Evolutionary conservation across 305 asterid species (phyloP).

Genomic region (Fraxinus xanthoxyloides): DNA sequence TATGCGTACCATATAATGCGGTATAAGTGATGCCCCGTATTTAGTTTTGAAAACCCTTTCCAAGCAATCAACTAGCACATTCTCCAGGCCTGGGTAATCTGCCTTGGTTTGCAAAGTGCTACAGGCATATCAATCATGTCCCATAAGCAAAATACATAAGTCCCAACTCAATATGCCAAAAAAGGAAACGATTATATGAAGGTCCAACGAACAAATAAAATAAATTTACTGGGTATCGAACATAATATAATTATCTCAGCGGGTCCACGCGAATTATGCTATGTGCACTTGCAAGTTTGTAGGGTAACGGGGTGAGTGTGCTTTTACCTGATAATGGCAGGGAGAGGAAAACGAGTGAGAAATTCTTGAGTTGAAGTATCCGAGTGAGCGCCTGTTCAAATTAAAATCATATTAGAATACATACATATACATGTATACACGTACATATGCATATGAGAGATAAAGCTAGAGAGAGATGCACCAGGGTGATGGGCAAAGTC

Average conservation of each 20-base stretch:
- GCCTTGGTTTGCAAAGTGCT: slow-evolving; percentile 79
- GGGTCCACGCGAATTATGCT: background rate
- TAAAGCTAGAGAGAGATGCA: slow-evolving; percentile 8
- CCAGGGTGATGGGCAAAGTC: slow-evolving; percentile 61
- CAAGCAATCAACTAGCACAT: slow-evolving; percentile 65
- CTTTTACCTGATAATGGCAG: slow-evolving; percentile 65
- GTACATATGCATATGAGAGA: background rate
- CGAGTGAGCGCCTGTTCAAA: slow-evolving; percentile 53
- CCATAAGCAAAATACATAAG: background rate
- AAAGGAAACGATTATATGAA: background rate
- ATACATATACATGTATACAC: background rate
- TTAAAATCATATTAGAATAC: background rate
- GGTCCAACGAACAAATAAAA: slow-evolving; percentile 18
- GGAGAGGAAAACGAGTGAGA: slow-evolving; percentile 76
- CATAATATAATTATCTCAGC: background rate
- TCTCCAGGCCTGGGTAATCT: slow-evolving; percentile 74
- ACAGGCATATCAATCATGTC: slow-evolving; percentile 10
- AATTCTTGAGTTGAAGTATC: slow-evolving; percentile 72
- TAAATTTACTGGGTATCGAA: background rate
- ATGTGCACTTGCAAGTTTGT: background rate
- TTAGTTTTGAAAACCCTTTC: slow-evolving; percentile 79
- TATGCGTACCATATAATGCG: slow-evolving; percentile 71
- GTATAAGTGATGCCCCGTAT: slow-evolving; percentile 86
- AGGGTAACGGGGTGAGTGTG: background rate
- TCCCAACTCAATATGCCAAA: background rate